Conservation (phyloP, 2,329 filamentous ascomycete genomes). For the Hypoxylon sp. region DNA sequence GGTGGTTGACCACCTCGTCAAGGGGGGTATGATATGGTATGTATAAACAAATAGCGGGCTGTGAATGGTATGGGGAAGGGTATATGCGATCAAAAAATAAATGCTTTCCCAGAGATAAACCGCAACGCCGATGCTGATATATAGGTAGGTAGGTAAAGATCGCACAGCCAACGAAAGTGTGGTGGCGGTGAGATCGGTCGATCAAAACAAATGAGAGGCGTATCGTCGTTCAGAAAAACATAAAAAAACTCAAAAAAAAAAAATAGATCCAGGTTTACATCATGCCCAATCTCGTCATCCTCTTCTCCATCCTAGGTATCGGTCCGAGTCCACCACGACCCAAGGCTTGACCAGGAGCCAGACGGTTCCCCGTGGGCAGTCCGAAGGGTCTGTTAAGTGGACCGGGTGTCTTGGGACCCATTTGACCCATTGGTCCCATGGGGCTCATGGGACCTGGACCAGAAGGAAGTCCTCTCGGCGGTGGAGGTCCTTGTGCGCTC, state of each 20-base stretch:
- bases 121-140: conserved; percentile 43
- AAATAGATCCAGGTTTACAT: conserved; percentile 55
- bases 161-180: conserved; percentile 24
- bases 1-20: conserved; percentile 24
- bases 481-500: conserved; percentile 46
- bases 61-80: conserved; percentile 34
- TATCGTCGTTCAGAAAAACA: conserved; percentile 35
- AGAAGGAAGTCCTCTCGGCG: conserved; percentile 49
- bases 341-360: conserved; percentile 57
- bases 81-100: conserved; percentile 40
- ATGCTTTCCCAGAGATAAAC: conserved; percentile 33
- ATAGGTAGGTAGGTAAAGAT: conserved; percentile 11
- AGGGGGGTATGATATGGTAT: conserved; percentile 13
- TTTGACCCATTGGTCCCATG: conserved; percentile 21
- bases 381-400: conserved; percentile 55
- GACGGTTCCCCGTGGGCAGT: conserved; percentile 54
- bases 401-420: conserved; percentile 27
- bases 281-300: conserved; percentile 73
- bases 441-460: conserved; percentile 42
- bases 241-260: background rate
- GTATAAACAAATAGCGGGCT: conserved; percentile 34
- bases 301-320: conserved; percentile 71
- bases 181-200: conserved; percentile 21
- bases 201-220: conserved; percentile 38
- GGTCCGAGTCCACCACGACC: conserved; percentile 53